These are phyloP conservation scores for Arachnopeziza araneosa DNA, from an alignment of 2,329 filamentous ascomycete species.

Conservation along the genomic window DNA sequence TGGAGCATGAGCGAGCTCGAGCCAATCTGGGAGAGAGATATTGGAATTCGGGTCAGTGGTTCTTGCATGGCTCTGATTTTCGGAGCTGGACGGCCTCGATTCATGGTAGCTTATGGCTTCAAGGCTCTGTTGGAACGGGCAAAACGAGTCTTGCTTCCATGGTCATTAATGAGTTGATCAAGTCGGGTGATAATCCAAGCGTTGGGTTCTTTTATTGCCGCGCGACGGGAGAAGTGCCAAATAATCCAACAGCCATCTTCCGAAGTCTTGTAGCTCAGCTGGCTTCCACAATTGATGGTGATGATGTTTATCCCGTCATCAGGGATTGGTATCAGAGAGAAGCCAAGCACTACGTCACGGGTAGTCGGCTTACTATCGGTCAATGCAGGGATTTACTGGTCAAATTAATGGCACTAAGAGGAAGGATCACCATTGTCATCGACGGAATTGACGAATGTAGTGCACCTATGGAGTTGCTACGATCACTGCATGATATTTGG, in stretches of 20 bases:
- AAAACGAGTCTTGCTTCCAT: conserved; percentile 7
- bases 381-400: conserved; percentile 7
- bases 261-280: too few species aligned
- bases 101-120: neutral
- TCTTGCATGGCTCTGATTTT: too few species aligned
- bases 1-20: neutral
- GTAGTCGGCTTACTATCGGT: neutral
- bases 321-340: too few species aligned
- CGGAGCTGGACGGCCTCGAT: too few species aligned
- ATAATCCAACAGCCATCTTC: neutral
- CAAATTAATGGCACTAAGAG: conserved; percentile 1
- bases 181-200: neutral
- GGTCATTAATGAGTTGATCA: conserved; percentile 4
- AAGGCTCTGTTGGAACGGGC: conserved; percentile 7
- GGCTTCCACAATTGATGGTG: too few species aligned
- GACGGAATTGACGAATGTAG: too few species aligned
- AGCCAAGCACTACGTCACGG: too few species aligned
- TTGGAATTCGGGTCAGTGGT: too few species aligned
- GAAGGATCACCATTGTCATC: neutral
- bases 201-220: conserved; percentile 2
- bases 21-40: too few species aligned
- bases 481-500: conserved; percentile 7
- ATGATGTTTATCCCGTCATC: too few species aligned
- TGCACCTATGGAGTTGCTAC: neutral
- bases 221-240: neutral